Evolutionary conservation across 768 basidiomycete species (phyloP).

Genomic region (Termitomyces sp.): DNA sequence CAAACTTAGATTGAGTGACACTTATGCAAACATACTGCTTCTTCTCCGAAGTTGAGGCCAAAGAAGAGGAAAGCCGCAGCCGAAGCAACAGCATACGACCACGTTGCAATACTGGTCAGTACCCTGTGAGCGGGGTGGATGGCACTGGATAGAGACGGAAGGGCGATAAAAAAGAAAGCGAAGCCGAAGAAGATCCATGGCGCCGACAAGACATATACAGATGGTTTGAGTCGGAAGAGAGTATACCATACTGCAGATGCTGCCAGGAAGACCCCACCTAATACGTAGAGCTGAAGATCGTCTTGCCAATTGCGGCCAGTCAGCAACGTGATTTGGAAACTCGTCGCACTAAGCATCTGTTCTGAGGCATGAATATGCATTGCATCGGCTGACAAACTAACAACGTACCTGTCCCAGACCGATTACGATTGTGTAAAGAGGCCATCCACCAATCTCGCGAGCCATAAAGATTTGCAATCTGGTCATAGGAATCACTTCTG

Average conservation of each 20-base stretch:
- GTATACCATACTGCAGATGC: slow-evolving; percentile 88
- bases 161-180: slow-evolving; percentile 88
- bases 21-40: slow-evolving; percentile 59
- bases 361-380: slow-evolving; percentile 9
- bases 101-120: slow-evolving; percentile 77
- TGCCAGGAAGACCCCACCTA: slow-evolving; percentile 85
- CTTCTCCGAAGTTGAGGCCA: slow-evolving; percentile 95
- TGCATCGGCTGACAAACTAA: not conserved
- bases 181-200: slow-evolving; percentile 92
- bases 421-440: slow-evolving; percentile 87
- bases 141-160: slow-evolving; percentile 69
- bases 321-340: slow-evolving; percentile 91
- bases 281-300: slow-evolving; percentile 81
- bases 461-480: slow-evolving; percentile 82
- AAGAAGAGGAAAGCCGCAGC: slow-evolving; percentile 93
- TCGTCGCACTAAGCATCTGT: slow-evolving; percentile 85
- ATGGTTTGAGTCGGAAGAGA: slow-evolving; percentile 84
- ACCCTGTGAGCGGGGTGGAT: slow-evolving; percentile 62
- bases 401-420: slow-evolving; percentile 70
- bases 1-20: not conserved
- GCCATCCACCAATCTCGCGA: slow-evolving; percentile 81
- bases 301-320: slow-evolving; percentile 84
- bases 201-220: slow-evolving; percentile 78
- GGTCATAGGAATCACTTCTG: slow-evolving; percentile 77
- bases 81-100: slow-evolving; percentile 91